Conservation (phyloP, 2,329 filamentous ascomycete genomes). For the Pseudogymnoascus sp. region DNA sequence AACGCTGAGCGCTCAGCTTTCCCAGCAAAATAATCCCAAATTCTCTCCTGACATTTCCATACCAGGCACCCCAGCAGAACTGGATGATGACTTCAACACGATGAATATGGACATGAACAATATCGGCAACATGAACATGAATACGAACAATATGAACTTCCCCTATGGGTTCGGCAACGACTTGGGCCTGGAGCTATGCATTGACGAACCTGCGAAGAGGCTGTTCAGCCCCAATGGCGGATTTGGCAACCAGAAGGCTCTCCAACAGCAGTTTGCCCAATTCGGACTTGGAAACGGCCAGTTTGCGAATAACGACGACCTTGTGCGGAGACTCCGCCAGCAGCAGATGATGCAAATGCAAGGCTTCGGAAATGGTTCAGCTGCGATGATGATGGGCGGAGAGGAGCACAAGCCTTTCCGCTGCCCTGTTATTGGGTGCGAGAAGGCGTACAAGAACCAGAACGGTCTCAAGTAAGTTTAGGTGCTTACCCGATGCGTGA, state of each 20-base stretch:
- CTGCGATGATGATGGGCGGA: slow-evolving; percentile 53
- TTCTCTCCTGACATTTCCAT: slow-evolving; percentile 53
- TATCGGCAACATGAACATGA: slow-evolving; percentile 50
- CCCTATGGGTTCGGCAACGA: slow-evolving; percentile 36
- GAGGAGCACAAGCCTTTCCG: slow-evolving; percentile 97
- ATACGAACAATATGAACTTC: slow-evolving; percentile 33
- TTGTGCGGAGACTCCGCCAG: slow-evolving; percentile 59
- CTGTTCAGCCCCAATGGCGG: slow-evolving; percentile 80
- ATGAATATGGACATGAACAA: slow-evolving; percentile 48
- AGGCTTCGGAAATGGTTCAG: slow-evolving; percentile 25
- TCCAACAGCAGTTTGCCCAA: slow-evolving; percentile 62
- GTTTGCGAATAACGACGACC: slow-evolving; percentile 63
- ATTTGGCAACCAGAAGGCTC: slow-evolving; percentile 55
- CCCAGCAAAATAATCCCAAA: slow-evolving; percentile 44
- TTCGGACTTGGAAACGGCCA: slow-evolving; percentile 59
- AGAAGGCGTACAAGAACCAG: slow-evolving; percentile 99
- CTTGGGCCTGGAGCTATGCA: slow-evolving; percentile 54
- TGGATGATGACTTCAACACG: slow-evolving; percentile 66
- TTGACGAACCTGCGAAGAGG: slow-evolving; percentile 91
- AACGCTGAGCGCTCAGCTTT: slow-evolving; percentile 69
- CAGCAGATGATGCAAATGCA: slow-evolving; percentile 43
- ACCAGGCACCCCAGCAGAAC: slow-evolving; percentile 62
- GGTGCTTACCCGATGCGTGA: neutral
- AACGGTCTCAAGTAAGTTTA: slow-evolving; percentile 83
- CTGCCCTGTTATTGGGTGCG: slow-evolving; percentile 95